phyloP scores from a whole-genome alignment of 164 flowering plant species.

The Piper betle region DNA sequence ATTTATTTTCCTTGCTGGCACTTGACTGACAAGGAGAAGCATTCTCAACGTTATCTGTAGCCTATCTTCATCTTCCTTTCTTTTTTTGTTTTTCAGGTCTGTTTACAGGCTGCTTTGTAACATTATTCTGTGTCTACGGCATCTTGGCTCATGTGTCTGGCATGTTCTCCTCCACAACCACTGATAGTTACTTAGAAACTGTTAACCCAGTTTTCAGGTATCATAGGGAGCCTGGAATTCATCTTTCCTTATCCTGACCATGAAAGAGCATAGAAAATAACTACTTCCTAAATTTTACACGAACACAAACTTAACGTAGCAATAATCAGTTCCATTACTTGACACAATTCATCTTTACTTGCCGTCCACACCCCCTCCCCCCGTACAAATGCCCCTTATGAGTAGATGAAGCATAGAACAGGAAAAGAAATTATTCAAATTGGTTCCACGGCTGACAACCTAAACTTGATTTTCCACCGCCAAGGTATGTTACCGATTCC shows the following conservation, averaged over 20 bases:
- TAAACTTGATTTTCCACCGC: too few relatives aligned
- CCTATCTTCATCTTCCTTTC: neutral
- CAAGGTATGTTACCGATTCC: too few relatives aligned
- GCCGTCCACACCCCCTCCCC: too few relatives aligned
- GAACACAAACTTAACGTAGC: too few relatives aligned
- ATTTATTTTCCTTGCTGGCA: neutral
- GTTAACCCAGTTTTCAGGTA: slow-evolving; percentile 97
- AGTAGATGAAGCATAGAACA: too few relatives aligned
- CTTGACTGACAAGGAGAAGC: neutral
- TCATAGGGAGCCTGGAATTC: slow-evolving; percentile 1
- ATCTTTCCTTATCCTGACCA: neutral
- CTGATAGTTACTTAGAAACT: slow-evolving; percentile 52
- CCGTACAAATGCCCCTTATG: too few relatives aligned
- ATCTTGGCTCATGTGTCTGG: slow-evolving; percentile 76
- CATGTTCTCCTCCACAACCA: slow-evolving; percentile 38
- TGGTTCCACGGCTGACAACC: too few relatives aligned
- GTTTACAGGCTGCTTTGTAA: slow-evolving; percentile 84
- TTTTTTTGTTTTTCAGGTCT: slow-evolving; percentile 36
- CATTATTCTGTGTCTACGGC: slow-evolving; percentile 66
- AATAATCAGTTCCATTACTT: too few relatives aligned
- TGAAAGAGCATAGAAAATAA: neutral
- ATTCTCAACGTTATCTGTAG: neutral
- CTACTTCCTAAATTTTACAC: neutral
- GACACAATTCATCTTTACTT: too few relatives aligned
- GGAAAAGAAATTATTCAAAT: too few relatives aligned